Evolutionary conservation across 345 rosid genomes (phyloP), one percentile per base, ranked within the genome.

Genomic region (Raphanus raphanistrum): DNA sequence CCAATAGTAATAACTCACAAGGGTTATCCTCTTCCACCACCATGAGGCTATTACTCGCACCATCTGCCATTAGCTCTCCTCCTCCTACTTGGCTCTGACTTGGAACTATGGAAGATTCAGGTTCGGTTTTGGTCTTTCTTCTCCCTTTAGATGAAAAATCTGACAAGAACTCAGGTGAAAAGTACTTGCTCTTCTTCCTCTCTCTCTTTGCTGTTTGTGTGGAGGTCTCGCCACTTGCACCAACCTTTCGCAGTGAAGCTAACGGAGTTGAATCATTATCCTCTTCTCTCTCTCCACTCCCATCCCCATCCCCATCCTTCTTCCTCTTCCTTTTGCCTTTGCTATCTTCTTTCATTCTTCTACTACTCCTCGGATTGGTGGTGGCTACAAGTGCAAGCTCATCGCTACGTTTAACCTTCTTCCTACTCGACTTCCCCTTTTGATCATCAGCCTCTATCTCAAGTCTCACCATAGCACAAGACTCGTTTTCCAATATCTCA

Each of bases 151-250:
- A 61, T 26, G 50, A 54, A 63, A 87, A 68, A 77, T 75, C 84
- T 0, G 79, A 74, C 45, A 88, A 87, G 81, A 80, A 95, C 35
- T 97, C 98, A 82, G 96, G 90, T 8, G 90, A 90, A 16, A 91
- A 65, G 79, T 95, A 95, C 80, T 83, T 89, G 88, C 99, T 95
- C 87, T 82, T 91, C 87, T 90, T 95, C 83, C 97, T 85, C 76
- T 91, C 93, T 77, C 99, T 87, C 50, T 80, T 85, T 76, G 64
- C 74, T 15, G 63, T 69, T 71, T 35, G 85, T 31, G 55, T 26
- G 12, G 65, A 5, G 54, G 70, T 66, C 73, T 79, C 83, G 13
- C 67, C 69, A 10, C 25, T 16, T 29, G 2, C 55, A 50, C 69
- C 66, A 70, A 43, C 45, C 75, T 84, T 84, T 55, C 75, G 60